These are phyloP conservation scores for Perilla frutescens DNA, from an alignment of 257 asterid genomes.

Conservation along the genomic window DNA sequence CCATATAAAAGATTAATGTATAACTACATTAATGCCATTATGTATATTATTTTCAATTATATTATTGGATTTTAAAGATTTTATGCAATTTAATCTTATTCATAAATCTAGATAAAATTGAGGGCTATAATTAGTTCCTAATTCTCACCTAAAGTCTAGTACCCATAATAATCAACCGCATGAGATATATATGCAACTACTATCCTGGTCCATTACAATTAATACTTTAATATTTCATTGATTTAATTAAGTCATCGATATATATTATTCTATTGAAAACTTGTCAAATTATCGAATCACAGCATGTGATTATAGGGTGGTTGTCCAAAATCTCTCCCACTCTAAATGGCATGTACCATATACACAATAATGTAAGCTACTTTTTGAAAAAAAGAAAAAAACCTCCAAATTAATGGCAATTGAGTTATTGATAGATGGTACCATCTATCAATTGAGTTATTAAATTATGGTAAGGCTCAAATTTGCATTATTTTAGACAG, in stretches of 20 bases:
- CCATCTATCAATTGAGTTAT: background rate
- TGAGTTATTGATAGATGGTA: background rate
- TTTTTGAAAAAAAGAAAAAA: background rate
- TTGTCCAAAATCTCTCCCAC: conserved; percentile 22
- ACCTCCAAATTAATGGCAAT: background rate
- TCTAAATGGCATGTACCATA: background rate
- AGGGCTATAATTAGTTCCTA: too few relatives aligned
- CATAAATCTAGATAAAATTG: too few relatives aligned
- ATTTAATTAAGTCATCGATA: background rate
- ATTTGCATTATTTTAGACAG: background rate
- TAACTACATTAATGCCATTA: too few relatives aligned
- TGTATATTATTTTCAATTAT: too few relatives aligned
- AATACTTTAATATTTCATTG: background rate
- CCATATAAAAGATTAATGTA: too few relatives aligned
- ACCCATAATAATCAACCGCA: too few relatives aligned
- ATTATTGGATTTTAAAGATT: too few relatives aligned
- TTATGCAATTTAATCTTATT: too few relatives aligned
- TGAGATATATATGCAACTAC: too few relatives aligned
- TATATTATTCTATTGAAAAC: background rate
- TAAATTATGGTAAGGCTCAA: too few relatives aligned
- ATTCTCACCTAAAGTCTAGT: too few relatives aligned
- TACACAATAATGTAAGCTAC: background rate
- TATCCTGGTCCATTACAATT: too few relatives aligned
- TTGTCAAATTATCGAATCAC: background rate
- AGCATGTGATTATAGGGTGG: conserved; percentile 23